Conservation (phyloP, 2,329 filamentous ascomycete species). For the Elsinoe batatas region DNA sequence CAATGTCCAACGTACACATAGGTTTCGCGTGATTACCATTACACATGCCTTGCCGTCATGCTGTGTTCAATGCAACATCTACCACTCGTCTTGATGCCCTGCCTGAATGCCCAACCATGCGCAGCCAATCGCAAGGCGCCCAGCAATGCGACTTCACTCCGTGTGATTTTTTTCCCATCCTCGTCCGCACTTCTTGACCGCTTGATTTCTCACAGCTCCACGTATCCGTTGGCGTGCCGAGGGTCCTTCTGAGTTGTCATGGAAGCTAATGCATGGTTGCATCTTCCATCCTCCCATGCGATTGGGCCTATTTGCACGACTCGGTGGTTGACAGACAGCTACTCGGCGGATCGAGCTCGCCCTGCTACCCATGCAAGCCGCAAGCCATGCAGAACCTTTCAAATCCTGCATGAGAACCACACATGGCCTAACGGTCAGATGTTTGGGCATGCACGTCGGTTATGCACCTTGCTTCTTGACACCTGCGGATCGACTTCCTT, state of each 20-base stretch:
- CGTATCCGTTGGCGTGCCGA: conserved; percentile 6
- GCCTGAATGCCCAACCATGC: conserved; percentile 5
- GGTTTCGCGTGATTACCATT: not conserved
- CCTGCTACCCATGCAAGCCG: conserved; percentile 4
- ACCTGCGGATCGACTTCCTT: not conserved
- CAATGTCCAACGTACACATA: not conserved
- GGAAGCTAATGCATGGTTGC: conserved; percentile 4
- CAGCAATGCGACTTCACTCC: conserved; percentile 5
- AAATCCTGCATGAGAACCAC: conserved; percentile 8
- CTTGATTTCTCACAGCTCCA: conserved; percentile 7
- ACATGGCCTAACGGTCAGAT: not conserved
- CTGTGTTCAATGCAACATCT: not conserved
- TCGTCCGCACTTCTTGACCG: not conserved
- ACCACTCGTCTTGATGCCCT: conserved; percentile 3
- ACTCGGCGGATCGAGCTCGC: conserved; percentile 6
- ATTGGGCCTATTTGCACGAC: conserved; percentile 1
- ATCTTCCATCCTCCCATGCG: not conserved
- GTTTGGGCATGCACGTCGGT: not conserved
- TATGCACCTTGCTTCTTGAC: conserved; percentile 7
- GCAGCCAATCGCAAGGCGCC: conserved; percentile 2
- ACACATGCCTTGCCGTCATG: not conserved
- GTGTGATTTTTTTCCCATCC: conserved; percentile 1
- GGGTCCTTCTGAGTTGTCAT: conserved; percentile 4
- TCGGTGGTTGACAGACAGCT: conserved; percentile 1
- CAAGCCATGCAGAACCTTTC: not conserved